Evolutionary conservation across 257 asterid species (phyloP), one percentile per base, ranked within the genome.

Genomic region (Ilex asprella): DNA sequence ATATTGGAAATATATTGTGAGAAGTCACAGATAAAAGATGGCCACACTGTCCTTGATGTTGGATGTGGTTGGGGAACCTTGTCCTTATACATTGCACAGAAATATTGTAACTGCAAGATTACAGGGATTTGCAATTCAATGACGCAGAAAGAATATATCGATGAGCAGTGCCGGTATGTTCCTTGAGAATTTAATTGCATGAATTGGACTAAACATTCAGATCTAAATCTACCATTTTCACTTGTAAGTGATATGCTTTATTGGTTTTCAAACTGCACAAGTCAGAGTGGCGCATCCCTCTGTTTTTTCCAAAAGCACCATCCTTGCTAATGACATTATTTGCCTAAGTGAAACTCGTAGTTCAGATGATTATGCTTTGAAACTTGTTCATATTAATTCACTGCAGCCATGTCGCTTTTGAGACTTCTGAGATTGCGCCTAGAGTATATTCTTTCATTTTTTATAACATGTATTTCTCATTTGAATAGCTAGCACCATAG

Each of bases 51-150:
- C 75, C 97, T 92, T 55, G 98, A 92, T 76, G 88, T 92, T 69
- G 98, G 97, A 16, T 92, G 99, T 70, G 99, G 99, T 58, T 86
- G 99, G 97, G 97, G 97, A 70, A 86, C 97, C 16, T 87, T 92
- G 56, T 79, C 85, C 57, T 58, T 92, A 0, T 83, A 83, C 74
- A 73, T 86, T 10, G 99, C 96, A 54, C 82, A 82, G 54, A 92
- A 89, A 51, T 89, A 77, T 62, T 83, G 83, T 21, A 78, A 73
- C 55, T 86, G 88, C 74, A 78, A 81, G 70, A 68, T 92, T 58
- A 92, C 97, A 0, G 97, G 97, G 30, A 84, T 92, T 62, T 88
- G 99, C 82, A 86, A 92, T 77, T 92, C 99, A 2, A 69, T 62
- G 31, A 89, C 99, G 65, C 99, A 89, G 73, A 92, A 89, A 67